A percentile compares a stretch with the other conserved stretches of the same genome.
These are phyloP conservation scores for Rickenella mellea DNA, from an alignment of 768 basidiomycete genomes.

Conservation along the genomic window DNA sequence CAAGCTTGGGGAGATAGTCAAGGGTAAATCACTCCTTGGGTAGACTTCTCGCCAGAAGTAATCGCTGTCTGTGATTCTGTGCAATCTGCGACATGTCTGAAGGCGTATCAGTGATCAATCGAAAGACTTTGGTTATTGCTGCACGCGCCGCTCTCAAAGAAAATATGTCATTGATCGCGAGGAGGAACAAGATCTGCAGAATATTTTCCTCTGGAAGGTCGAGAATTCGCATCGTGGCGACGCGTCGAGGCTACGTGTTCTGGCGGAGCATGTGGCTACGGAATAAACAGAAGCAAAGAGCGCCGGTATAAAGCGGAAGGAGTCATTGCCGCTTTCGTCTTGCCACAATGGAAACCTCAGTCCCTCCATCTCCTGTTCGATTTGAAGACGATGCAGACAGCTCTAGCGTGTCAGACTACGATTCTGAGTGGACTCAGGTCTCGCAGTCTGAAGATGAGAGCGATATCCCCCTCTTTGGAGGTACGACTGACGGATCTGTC, in stretches of 20 bases:
- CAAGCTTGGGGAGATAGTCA: background rate
- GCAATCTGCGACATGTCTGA: background rate
- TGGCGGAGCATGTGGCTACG: background rate
- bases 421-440: conserved; percentile 1
- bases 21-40: background rate
- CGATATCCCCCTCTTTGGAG: background rate
- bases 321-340: background rate
- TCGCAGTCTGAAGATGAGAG: background rate
- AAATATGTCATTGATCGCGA: background rate
- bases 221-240: background rate
- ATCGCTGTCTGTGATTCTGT: background rate
- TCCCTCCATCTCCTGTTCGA: background rate
- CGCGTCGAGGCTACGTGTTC: background rate
- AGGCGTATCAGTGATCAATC: background rate
- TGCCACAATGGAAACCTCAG: background rate
- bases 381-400: conserved; percentile 1
- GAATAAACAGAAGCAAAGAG: background rate
- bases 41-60: background rate
- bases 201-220: background rate
- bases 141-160: background rate
- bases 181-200: background rate
- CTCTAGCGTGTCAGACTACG: background rate
- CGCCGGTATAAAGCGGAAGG: background rate
- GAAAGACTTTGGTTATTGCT: background rate
- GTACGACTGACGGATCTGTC: background rate